These are phyloP conservation scores for Russula earlei DNA, from an alignment of 768 basidiomycete genomes.

Conservation along the genomic window DNA sequence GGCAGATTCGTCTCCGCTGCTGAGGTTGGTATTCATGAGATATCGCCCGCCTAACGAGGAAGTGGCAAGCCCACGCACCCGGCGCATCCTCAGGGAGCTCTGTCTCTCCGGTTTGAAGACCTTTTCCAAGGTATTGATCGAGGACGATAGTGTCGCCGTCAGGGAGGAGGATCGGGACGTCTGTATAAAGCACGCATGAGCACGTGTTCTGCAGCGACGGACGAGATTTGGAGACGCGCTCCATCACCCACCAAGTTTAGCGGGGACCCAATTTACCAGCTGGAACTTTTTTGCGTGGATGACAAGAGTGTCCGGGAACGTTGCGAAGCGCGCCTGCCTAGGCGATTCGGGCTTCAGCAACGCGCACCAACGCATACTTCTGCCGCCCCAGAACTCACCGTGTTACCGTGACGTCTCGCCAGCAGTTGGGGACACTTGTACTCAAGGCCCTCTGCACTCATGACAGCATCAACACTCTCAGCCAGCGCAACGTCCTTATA, in stretches of 20 bases:
- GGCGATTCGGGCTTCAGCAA: not conserved
- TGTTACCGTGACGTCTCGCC: slow-evolving; percentile 53
- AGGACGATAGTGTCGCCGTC: slow-evolving; percentile 48
- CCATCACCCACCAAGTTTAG: slow-evolving; percentile 65
- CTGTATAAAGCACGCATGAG: slow-evolving; percentile 31
- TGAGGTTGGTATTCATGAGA: not conserved
- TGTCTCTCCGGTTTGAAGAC: slow-evolving; percentile 58
- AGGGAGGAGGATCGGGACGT: slow-evolving; percentile 76
- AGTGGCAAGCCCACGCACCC: slow-evolving; percentile 21
- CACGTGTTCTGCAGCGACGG: not conserved
- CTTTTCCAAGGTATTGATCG: slow-evolving; percentile 55
- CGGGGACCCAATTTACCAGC: slow-evolving; percentile 92
- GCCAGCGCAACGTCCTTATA: slow-evolving; percentile 56
- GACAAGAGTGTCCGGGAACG: slow-evolving; percentile 82
- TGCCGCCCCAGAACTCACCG: slow-evolving; percentile 42
- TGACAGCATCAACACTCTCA: slow-evolving; percentile 50
- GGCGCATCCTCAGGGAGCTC: slow-evolving; percentile 52
- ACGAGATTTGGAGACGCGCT: not conserved
- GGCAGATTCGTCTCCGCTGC: slow-evolving; percentile 36
- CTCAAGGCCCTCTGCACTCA: slow-evolving; percentile 58
- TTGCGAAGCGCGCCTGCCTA: slow-evolving; percentile 69
- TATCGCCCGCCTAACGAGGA: not conserved
- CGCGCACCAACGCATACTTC: not conserved
- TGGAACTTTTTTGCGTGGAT: slow-evolving; percentile 93
- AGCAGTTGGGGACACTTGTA: slow-evolving; percentile 75